phyloP scores from a whole-genome alignment of 2,329 filamentous ascomycete genomes.

The Paraphaeosphaeria minitans region DNA sequence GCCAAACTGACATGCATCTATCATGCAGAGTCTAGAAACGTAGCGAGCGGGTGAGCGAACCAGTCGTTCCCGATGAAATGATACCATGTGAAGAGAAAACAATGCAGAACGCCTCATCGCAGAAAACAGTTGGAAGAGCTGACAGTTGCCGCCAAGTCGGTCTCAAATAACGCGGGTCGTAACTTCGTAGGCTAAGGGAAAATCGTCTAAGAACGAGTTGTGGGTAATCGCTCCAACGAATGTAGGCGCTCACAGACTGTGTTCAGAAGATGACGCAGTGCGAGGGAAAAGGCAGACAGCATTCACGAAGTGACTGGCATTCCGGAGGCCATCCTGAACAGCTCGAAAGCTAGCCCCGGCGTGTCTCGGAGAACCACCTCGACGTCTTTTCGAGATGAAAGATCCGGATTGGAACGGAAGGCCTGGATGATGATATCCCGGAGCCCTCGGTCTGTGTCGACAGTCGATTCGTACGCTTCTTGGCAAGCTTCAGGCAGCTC shows the following conservation, averaged over 20 bases:
- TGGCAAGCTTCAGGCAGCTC: conserved; percentile 56
- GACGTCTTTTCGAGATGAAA: conserved; percentile 54
- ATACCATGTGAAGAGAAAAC: neutral
- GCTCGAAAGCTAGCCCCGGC: conserved; percentile 54
- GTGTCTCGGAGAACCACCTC: conserved; percentile 51
- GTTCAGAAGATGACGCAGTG: neutral
- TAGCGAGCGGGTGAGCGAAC: neutral
- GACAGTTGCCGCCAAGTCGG: neutral
- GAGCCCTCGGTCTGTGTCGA: conserved; percentile 56
- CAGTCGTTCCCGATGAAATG: neutral
- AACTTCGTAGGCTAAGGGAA: neutral
- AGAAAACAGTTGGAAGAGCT: neutral
- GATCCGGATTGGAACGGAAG: conserved; percentile 53
- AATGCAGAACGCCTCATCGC: neutral
- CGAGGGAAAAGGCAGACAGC: neutral
- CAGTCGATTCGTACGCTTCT: conserved; percentile 56
- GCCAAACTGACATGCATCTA: neutral
- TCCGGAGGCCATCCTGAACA: conserved; percentile 55
- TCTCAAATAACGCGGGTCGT: neutral
- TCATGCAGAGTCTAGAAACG: neutral
- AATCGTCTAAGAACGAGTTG: neutral
- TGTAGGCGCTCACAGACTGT: neutral
- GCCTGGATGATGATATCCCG: conserved; percentile 55
- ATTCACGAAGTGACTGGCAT: conserved; percentile 47
- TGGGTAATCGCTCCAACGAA: neutral